phyloP scores from a whole-genome alignment of 2,329 filamentous ascomycete genomes.

The Blumeria graminis region DNA sequence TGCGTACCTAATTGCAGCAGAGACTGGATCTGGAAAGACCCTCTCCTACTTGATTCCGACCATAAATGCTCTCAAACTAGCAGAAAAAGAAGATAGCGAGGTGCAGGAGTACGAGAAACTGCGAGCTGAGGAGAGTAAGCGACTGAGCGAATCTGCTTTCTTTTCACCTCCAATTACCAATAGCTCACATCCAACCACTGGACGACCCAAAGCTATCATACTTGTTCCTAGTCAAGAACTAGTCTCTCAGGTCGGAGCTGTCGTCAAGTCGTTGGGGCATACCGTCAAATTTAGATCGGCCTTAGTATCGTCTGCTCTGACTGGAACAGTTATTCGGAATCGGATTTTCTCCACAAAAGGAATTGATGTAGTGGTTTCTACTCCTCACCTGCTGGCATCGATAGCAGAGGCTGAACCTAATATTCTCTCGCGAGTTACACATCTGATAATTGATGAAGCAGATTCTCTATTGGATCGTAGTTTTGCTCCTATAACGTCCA shows the following conservation, averaged over 20 bases:
- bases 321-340: constrained; percentile 56
- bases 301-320: constrained; percentile 55
- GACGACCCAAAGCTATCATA: constrained; percentile 60
- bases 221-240: constrained; percentile 84
- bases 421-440: constrained; percentile 70
- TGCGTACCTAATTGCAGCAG: constrained; percentile 67
- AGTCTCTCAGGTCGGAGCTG: constrained; percentile 59
- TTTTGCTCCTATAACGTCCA: constrained; percentile 61
- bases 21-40: constrained; percentile 94
- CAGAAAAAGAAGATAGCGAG: constrained; percentile 35
- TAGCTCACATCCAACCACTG: constrained; percentile 48
- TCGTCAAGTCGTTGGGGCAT: constrained; percentile 67
- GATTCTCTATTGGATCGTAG: constrained; percentile 88
- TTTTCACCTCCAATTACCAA: constrained; percentile 31
- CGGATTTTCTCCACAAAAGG: constrained; percentile 60
- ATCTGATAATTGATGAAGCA: constrained; percentile 83
- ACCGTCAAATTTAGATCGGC: constrained; percentile 68
- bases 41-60: constrained; percentile 73
- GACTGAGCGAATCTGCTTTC: constrained; percentile 35
- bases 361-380: constrained; percentile 67
- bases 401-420: constrained; percentile 81
- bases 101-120: constrained; percentile 34
- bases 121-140: constrained; percentile 28
- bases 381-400: constrained; percentile 69
- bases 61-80: constrained; percentile 63